Evolutionary conservation across 192 early-diverging fungal genomes (phyloP).

Genomic region (Glomus cerebriforme): DNA sequence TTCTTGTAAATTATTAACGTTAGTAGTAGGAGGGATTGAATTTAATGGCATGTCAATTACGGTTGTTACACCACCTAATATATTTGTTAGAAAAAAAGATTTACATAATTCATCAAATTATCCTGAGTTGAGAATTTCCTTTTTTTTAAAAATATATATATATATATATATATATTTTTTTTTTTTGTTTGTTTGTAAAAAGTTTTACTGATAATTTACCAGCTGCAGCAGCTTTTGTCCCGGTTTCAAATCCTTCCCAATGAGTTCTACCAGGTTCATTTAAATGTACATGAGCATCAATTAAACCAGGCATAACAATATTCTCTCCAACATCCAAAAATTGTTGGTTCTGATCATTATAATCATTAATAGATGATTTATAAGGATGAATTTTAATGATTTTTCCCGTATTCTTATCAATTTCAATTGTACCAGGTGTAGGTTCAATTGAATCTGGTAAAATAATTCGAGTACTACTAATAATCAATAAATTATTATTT

Average conservation of each 20-base stretch:
- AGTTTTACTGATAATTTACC: slow-evolving; percentile 36
- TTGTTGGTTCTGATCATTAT: slow-evolving; percentile 44
- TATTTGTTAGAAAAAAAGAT: neutral
- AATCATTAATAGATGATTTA: slow-evolving; percentile 40
- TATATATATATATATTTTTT: no score
- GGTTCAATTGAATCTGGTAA: slow-evolving; percentile 43
- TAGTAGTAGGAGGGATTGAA: slow-evolving; percentile 84
- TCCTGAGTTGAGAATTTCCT: no score
- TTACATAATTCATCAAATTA: neutral
- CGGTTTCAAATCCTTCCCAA: slow-evolving; percentile 83
- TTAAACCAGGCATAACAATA: slow-evolving; percentile 71
- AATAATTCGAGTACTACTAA: slow-evolving; percentile 41
- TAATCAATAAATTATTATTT: slow-evolving; percentile 28
- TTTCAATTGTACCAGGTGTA: slow-evolving; percentile 60
- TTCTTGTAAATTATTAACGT: slow-evolving; percentile 60
- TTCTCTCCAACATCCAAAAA: slow-evolving; percentile 55
- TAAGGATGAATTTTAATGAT: slow-evolving; percentile 47
- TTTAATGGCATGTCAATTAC: slow-evolving; percentile 87
- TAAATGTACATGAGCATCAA: slow-evolving; percentile 83
- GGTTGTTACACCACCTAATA: slow-evolving; percentile 69
- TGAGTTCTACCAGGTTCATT: slow-evolving; percentile 85
- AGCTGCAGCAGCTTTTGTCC: slow-evolving; percentile 78
- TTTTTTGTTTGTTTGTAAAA: no score
- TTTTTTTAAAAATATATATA: no score
- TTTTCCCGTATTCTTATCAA: slow-evolving; percentile 54